phyloP scores from a whole-genome alignment of 208 protist genomes.

The Leishmania martiniquensis region DNA sequence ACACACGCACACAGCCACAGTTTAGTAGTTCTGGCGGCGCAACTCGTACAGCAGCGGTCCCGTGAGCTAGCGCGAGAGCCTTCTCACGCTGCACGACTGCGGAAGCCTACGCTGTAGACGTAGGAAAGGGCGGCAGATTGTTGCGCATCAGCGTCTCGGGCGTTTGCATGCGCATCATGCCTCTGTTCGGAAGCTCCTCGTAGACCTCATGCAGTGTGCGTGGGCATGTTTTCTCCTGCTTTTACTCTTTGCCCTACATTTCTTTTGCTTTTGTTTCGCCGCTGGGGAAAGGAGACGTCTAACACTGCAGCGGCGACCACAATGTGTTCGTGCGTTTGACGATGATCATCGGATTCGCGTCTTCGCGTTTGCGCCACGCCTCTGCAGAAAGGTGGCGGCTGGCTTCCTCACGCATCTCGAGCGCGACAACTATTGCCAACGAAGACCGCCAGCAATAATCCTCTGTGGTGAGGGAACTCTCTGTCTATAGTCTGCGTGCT shows the following conservation, averaged over 20 bases:
- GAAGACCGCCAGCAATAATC: not conserved
- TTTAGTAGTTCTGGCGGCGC: conserved; percentile 42
- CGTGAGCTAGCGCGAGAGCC: conserved; percentile 40
- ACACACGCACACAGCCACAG: too few species aligned
- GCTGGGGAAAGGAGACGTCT: too few species aligned
- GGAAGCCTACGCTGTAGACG: conserved; percentile 11
- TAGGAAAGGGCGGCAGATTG: conserved; percentile 12
- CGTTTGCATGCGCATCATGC: conserved; percentile 50
- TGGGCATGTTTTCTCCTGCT: not conserved
- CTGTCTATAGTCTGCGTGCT: not conserved
- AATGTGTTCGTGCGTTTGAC: not conserved
- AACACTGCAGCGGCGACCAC: not conserved
- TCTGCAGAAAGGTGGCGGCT: not conserved
- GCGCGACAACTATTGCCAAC: not conserved
- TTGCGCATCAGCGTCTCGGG: conserved; percentile 22
- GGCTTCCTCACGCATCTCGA: not conserved
- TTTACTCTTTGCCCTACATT: not conserved
- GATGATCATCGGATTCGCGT: not conserved
- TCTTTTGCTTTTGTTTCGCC: not conserved
- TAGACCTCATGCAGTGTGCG: not conserved
- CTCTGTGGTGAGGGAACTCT: not conserved
- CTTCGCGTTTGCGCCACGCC: not conserved
- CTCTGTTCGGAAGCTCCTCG: conserved; percentile 9
- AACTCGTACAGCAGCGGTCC: conserved; percentile 5
- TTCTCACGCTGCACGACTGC: conserved; percentile 61